A percentile compares a stretch with the other conserved stretches of the same genome.
Conservation (phyloP, 2,329 filamentous ascomycete species). For the Verticillium klebahnii region DNA sequence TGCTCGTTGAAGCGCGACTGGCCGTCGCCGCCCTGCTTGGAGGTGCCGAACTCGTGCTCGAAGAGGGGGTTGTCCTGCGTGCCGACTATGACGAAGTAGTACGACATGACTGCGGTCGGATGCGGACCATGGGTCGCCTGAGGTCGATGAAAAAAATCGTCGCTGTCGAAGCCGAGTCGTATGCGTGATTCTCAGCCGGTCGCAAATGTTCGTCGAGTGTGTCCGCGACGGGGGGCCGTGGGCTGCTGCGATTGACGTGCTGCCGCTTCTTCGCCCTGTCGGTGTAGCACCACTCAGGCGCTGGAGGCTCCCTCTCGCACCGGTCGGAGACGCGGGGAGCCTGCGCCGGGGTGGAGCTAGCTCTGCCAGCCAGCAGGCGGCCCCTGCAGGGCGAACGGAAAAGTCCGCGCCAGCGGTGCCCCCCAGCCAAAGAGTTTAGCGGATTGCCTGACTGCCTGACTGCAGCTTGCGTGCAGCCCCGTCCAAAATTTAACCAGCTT, state of each 20-base stretch:
- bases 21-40: constrained; percentile 92
- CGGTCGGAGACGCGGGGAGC: background rate
- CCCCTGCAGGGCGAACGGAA: constrained; percentile 4
- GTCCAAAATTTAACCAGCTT: constrained; percentile 11
- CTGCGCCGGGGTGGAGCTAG: background rate
- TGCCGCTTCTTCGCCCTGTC: too few relatives aligned
- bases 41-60: constrained; percentile 95
- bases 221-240: background rate
- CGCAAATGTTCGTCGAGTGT: constrained; percentile 10
- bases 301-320: background rate
- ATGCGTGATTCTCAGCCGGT: background rate
- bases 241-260: background rate
- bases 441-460: background rate
- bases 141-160: constrained; percentile 14
- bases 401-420: constrained; percentile 4
- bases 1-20: constrained; percentile 83
- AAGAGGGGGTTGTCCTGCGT: constrained; percentile 95
- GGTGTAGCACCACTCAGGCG: too few relatives aligned
- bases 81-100: constrained; percentile 96
- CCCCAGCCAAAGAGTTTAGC: too few relatives aligned
- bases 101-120: constrained; percentile 65
- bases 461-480: background rate
- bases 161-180: constrained; percentile 3
- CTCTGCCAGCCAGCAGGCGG: background rate
- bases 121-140: constrained; percentile 2